phyloP scores from a whole-genome alignment of 1,284 basidiomycete genomes.

The Serendipita sp. region DNA sequence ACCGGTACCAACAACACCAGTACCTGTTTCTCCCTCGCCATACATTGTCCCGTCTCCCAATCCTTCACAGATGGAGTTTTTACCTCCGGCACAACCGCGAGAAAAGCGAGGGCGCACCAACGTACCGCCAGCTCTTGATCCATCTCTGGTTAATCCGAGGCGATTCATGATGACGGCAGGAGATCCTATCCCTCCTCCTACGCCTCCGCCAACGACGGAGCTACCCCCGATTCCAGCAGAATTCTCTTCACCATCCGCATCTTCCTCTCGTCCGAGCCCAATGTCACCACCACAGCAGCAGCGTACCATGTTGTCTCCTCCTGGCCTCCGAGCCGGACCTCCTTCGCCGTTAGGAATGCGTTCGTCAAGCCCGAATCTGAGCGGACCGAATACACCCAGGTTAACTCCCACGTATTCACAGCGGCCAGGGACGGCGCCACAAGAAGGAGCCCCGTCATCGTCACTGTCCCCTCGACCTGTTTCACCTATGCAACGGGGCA shows the following conservation, averaged over 20 bases:
- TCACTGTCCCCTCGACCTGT: neutral
- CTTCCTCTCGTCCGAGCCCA: neutral
- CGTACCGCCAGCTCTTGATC: neutral
- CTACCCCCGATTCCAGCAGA: neutral
- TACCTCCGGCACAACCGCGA: neutral
- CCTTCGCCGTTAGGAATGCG: neutral
- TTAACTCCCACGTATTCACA: neutral
- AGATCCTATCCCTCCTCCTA: neutral
- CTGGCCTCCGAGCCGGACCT: neutral
- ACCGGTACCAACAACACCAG: neutral
- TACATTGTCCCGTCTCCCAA: neutral
- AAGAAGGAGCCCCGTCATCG: neutral
- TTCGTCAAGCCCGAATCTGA: neutral
- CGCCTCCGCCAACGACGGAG: constrained; percentile 4
- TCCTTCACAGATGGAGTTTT: neutral
- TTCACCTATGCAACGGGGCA: neutral
- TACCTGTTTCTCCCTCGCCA: neutral
- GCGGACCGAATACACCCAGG: neutral
- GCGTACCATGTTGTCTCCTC: neutral
- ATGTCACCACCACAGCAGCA: neutral
- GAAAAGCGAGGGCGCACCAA: neutral
- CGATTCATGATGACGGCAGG: neutral
- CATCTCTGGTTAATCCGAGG: neutral
- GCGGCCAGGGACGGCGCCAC: neutral
- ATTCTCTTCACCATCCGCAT: neutral